Base-by-base conservation (phyloP, 2,329 filamentous ascomycete species). In the Verticillium klebahnii region DNA sequence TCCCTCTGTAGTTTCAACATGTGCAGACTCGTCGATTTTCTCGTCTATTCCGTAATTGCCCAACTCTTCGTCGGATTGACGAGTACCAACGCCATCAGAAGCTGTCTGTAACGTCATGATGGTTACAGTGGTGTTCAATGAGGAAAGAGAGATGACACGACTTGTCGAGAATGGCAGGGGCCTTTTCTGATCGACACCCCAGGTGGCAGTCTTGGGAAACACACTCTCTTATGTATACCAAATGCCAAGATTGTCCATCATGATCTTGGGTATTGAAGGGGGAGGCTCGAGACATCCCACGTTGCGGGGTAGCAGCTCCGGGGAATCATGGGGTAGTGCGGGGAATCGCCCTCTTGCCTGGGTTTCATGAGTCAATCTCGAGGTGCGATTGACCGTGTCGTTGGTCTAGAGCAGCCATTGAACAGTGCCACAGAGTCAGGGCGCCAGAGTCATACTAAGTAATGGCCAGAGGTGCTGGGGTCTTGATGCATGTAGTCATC, bases 321-420 rank as follows among this genome's bases (percentile, higher is more conserved):
- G 59, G 56, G 59, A 60, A 63, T 40, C 58, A 57, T 60, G 59
- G 62, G 62, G 62, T 63, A 59, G 14, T 61, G 62, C 37, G 56
- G 62, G 62, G 56, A 36, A 37, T 39, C 19, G 54, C 9, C 12
- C n/a, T 52, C 9, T 8, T 11, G 7, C 23, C n/a, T 19, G 23
- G 8, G 45, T 52, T 23, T n/a, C 19, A 12, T 23, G 45, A 52
- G 45, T 23, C 45, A 19, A 9, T 23, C 9, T 25, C 19, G 58
- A 31, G 54, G 15, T 25, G 25, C 7, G 2, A 39, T 19, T 17
- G 32, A 37, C 29, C 17, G 15, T 23, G n/a, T 23, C 15, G 55
- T 9, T 12, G 29, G 55, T 25, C 55, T 11, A 32, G 58, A 54
- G 36, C 17, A 32, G 8, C 15, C 17, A 50, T 32, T 57, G 31